Evolutionary conservation across 164 flowering plant genomes (phyloP).

Genomic region (Magnolia officinalis): DNA sequence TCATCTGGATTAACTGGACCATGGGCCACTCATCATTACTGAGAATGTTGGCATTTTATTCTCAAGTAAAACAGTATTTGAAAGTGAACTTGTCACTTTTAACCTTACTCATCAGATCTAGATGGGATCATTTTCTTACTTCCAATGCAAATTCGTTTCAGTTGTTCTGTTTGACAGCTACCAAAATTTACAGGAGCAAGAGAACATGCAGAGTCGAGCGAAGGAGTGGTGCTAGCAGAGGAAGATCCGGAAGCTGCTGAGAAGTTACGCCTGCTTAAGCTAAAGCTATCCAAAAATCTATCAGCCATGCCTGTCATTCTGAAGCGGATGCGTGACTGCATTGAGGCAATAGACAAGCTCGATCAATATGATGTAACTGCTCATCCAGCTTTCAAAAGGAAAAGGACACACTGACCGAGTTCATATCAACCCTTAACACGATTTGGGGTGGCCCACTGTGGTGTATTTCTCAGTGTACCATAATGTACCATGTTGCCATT

Average conservation of each 20-base stretch:
- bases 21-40: no score
- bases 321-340: constrained; percentile 63
- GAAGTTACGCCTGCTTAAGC: constrained; percentile 43
- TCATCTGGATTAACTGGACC: no score
- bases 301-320: constrained; percentile 43
- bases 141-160: not conserved
- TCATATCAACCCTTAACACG: not conserved
- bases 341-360: constrained; percentile 50
- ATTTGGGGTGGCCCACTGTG: not conserved
- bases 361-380: constrained; percentile 31
- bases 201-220: constrained; percentile 9
- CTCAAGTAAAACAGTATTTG: no score
- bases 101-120: not conserved
- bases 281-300: constrained; percentile 47
- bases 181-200: constrained; percentile 16
- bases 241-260: constrained; percentile 29
- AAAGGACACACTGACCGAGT: constrained; percentile 29
- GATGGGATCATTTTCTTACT: not conserved
- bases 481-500: not conserved
- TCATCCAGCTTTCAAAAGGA: constrained; percentile 70
- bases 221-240: constrained; percentile 10
- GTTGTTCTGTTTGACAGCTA: not conserved
- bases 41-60: no score
- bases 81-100: no score
- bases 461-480: not conserved